Conservation (phyloP, 305 asterid species). For the Plantago lanceolata region DNA sequence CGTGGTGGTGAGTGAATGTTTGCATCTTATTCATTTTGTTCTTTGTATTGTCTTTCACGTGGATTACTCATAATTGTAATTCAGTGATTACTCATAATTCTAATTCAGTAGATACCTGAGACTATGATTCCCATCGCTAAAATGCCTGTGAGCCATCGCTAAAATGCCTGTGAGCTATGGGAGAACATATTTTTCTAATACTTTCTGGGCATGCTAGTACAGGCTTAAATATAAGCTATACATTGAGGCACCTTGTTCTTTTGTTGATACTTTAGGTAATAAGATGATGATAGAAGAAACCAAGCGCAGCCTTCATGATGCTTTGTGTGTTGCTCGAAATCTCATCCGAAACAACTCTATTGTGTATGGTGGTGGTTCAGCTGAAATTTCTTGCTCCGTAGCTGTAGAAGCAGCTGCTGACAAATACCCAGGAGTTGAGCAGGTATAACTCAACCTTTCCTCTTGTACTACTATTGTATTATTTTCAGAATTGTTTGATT, state of each 20-base stretch:
- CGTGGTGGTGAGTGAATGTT: conserved; percentile 76
- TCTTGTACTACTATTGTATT: neutral
- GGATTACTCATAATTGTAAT: neutral
- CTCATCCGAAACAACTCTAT: conserved; percentile 88
- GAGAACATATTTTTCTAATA: neutral
- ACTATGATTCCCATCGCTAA: no score
- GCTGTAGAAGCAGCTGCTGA: conserved; percentile 97
- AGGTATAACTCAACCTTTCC: conserved; percentile 32
- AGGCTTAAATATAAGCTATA: neutral
- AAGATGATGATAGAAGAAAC: conserved; percentile 98
- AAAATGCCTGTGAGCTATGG: no score
- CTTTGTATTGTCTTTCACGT: neutral
- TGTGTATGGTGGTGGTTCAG: conserved; percentile 96
- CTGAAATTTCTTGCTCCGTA: conserved; percentile 83
- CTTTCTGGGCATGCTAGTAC: neutral
- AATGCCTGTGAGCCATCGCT: no score
- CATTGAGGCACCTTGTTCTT: neutral
- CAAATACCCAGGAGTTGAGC: conserved; percentile 80
- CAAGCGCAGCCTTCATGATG: conserved; percentile 89
- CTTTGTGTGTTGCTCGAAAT: conserved; percentile 84
- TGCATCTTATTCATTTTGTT: conserved; percentile 1
- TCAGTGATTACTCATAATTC: neutral
- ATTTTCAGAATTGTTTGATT: conserved; percentile 9
- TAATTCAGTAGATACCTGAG: no score
- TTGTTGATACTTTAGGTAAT: conserved; percentile 54